These are phyloP conservation scores for Xerophyta viscosa DNA, from an alignment of 106 monocot species.

Conservation along the genomic window DNA sequence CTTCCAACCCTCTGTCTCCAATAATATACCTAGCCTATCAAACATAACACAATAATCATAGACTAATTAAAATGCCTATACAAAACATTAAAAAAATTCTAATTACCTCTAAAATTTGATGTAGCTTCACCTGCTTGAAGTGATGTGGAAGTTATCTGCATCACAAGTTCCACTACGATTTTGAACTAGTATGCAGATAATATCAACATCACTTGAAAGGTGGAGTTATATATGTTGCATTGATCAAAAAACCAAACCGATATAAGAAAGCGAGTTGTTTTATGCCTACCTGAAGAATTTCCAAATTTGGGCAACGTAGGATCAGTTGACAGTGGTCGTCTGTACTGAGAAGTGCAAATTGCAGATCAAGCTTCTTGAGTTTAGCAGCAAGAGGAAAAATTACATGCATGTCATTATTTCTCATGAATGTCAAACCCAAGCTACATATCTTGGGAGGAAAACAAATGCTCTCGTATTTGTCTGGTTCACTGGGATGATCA, in stretches of 20 bases:
- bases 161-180: too few relatives aligned
- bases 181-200: too few relatives aligned
- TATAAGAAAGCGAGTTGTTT: too few relatives aligned
- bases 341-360: slow-evolving; percentile 75
- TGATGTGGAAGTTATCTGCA: too few relatives aligned
- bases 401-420: slow-evolving; percentile 62
- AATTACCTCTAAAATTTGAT: too few relatives aligned
- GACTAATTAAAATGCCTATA: too few relatives aligned
- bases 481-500: slow-evolving; percentile 28
- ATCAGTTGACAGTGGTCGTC: slow-evolving; percentile 93
- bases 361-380: slow-evolving; percentile 89
- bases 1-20: slow-evolving; percentile 73
- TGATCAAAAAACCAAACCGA: too few relatives aligned
- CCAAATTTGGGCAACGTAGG: slow-evolving; percentile 76
- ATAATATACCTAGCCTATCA: slow-evolving; percentile 93
- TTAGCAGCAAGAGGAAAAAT: slow-evolving; percentile 61
- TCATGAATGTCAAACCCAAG: slow-evolving; percentile 69
- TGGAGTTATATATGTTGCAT: too few relatives aligned
- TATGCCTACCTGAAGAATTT: slow-evolving; percentile 90
- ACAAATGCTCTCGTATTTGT: slow-evolving; percentile 31
- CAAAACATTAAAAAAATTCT: too few relatives aligned
- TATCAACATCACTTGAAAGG: too few relatives aligned
- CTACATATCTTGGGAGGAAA: slow-evolving; percentile 64
- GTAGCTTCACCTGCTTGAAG: too few relatives aligned
- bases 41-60: too few relatives aligned